These are phyloP conservation scores for Huiozyma naganishii DNA, from an alignment of 805 yeast genomes.

Conservation along the genomic window DNA sequence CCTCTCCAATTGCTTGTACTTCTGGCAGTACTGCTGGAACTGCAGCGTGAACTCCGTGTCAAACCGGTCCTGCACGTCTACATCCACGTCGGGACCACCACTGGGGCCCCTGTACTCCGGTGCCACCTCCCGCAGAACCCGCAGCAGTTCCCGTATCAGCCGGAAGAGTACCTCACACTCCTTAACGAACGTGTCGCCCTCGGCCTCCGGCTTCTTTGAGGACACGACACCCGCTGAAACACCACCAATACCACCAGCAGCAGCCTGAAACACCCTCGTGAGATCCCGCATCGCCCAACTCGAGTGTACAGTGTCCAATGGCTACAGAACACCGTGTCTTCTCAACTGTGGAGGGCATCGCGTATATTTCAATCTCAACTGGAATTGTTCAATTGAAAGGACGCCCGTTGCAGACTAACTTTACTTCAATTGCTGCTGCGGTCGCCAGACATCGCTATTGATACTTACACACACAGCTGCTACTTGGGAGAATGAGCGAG, in stretches of 20 bases:
- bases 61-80: constrained; percentile 42
- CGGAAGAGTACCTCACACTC: constrained; percentile 23
- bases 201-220: neutral
- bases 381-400: no score
- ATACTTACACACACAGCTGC: no score
- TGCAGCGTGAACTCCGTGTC: constrained; percentile 46
- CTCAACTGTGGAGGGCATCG: no score
- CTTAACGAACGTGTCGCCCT: constrained; percentile 21
- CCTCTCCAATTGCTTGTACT: constrained; percentile 37
- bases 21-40: constrained; percentile 41
- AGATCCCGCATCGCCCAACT: neutral
- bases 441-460: no score
- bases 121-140: constrained; percentile 18
- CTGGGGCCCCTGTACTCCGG: constrained; percentile 19
- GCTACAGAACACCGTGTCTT: no score
- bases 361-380: no score
- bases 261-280: neutral
- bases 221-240: neutral
- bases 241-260: constrained; percentile 12
- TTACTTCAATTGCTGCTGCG: no score
- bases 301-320: neutral
- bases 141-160: constrained; percentile 22
- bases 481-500: constrained; percentile 25
- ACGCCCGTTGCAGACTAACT: no score
- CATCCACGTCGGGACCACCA: constrained; percentile 24